phyloP scores from a whole-genome alignment of 495 filamentous ascomycete genomes.

The Hypoxylon cercidicola region DNA sequence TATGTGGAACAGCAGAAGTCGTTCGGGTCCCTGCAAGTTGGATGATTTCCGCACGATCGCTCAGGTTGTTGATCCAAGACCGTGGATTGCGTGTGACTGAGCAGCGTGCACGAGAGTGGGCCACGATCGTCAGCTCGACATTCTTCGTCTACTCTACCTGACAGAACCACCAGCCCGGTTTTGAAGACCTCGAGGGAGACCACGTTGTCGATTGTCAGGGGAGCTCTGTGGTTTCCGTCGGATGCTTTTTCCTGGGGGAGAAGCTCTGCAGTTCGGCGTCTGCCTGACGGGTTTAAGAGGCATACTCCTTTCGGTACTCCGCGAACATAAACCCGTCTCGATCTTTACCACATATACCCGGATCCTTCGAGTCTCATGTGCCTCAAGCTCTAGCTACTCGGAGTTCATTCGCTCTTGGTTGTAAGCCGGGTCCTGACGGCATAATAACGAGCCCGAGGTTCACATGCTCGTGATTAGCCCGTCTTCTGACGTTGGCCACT shows the following conservation, averaged over 20 bases:
- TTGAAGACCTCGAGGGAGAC: constrained; percentile 1
- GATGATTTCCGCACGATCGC: constrained; percentile 18
- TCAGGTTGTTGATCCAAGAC: constrained; percentile 10
- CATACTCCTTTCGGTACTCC: constrained; percentile 1
- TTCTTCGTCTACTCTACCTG: constrained; percentile 12
- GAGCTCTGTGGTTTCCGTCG: constrained; percentile 6
- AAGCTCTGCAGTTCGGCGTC: not conserved
- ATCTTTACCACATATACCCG: constrained; percentile 14
- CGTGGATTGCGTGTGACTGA: not conserved
- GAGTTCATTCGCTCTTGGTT: not conserved
- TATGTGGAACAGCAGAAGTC: not conserved
- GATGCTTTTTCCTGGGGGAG: not conserved
- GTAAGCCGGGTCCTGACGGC: not conserved
- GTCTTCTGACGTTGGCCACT: not conserved
- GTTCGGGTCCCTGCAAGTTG: not conserved
- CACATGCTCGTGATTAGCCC: not conserved
- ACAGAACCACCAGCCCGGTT: constrained; percentile 16
- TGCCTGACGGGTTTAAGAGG: not conserved
- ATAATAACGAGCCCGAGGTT: not conserved
- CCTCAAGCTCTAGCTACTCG: not conserved
- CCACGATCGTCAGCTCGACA: constrained; percentile 12
- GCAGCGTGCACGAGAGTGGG: not conserved
- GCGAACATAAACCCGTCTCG: not conserved
- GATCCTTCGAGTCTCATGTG: constrained; percentile 1
- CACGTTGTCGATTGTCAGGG: constrained; percentile 7